Conservation (phyloP, 345 rosid species). For the Gossypium longicalyx region DNA sequence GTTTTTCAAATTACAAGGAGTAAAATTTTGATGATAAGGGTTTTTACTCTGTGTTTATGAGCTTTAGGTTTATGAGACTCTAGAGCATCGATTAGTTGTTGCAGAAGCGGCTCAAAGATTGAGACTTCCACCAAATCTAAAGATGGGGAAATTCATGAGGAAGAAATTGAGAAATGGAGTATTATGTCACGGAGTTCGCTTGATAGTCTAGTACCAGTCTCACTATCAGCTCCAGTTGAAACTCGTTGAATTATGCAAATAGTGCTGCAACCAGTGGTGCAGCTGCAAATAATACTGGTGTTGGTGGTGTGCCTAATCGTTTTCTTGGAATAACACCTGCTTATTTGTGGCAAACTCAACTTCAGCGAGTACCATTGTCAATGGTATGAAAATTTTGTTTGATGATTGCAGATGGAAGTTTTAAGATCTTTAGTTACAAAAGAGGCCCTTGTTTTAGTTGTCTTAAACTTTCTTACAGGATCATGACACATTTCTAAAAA, state of each 20-base stretch:
- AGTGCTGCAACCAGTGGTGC: constrained; percentile 49
- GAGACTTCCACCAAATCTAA: too few species aligned
- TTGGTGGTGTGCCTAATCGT: constrained; percentile 79
- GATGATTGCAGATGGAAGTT: not conserved
- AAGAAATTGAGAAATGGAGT: constrained; percentile 12
- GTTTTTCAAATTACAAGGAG: too few species aligned
- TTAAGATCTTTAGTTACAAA: not conserved
- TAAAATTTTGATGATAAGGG: too few species aligned
- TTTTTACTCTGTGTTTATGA: too few species aligned
- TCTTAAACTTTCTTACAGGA: not conserved
- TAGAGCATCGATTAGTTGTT: too few species aligned
- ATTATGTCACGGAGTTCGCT: constrained; percentile 77
- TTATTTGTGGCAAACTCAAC: constrained; percentile 84
- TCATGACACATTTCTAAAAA: constrained; percentile 8
- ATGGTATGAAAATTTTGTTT: constrained; percentile 43
- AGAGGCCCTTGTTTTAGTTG: constrained; percentile 1
- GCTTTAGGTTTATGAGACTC: too few species aligned
- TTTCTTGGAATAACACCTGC: constrained; percentile 88
- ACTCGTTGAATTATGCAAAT: constrained; percentile 53
- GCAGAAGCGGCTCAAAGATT: constrained; percentile 4
- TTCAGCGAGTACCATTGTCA: constrained; percentile 50
- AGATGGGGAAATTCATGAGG: too few species aligned
- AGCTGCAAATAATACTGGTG: constrained; percentile 43
- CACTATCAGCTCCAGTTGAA: constrained; percentile 71
- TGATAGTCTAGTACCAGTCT: constrained; percentile 67